Evolutionary conservation across 352 stramenopile genomes (phyloP), one percentile per base, ranked within the genome.

Genomic region (Pythium insidiosum): DNA sequence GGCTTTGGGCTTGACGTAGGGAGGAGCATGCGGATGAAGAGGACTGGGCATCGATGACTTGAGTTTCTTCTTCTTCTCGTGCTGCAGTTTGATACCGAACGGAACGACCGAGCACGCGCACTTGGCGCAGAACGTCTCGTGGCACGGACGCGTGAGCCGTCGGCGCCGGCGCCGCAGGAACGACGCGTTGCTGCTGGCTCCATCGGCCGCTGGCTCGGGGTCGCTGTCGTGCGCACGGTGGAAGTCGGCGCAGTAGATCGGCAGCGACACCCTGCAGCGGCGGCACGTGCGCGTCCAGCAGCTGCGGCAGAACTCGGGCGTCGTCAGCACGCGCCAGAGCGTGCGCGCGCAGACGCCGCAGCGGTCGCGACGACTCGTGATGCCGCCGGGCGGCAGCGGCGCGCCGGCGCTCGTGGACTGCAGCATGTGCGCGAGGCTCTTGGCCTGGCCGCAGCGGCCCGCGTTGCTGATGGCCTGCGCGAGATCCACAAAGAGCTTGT

Each of bases 181-280:
- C 43, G 33, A 15, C 28, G 28, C 28, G 9, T 9, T 13, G 9
- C 9, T 13, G 9, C 9, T 9, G 28, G 28, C 28, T 13, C 33
- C 25, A 22, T n/a, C 38, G 28, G 33, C 12, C 15, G 10, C 22
- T 2, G 18, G 13, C 16, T 3, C 4, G 33, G 7, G 31, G 21
- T 62, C 54, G 29, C 57, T 47, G 31, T 56, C 53, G 22, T 70
- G 46, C 20, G 44, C 53, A 12, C 61, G 43, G 52, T 87, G 73
- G 21, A 65, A 72, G 22, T 89, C 68, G 6, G 71, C 74, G 29
- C 77, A 89, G 52, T 86, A 89, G 43, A 89, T 86, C 0, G 77
- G 77, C 41, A 79, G 73, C 12, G 59, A 79, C 19, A 86, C 69
- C 30, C 69, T 69, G 53, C 77, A 89, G 1, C 58, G 63, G 18